These are phyloP conservation scores for Anthracocystis panici-leucophaei DNA, from an alignment of 1,284 basidiomycete species.

Conservation along the genomic window DNA sequence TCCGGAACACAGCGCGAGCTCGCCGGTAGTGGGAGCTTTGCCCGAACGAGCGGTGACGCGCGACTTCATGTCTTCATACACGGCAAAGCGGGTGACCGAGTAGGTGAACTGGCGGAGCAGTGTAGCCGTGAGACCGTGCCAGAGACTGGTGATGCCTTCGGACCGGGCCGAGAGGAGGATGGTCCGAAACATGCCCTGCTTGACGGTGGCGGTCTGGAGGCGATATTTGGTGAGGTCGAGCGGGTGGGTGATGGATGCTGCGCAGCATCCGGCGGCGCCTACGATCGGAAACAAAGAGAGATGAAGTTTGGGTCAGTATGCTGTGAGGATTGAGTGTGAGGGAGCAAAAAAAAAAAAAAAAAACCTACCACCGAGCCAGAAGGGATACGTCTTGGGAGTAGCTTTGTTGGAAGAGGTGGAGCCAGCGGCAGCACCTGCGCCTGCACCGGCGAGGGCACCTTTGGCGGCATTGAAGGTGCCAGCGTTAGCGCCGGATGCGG, in stretches of 20 bases:
- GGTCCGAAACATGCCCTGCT: constrained; percentile 57
- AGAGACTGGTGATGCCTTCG: constrained; percentile 63
- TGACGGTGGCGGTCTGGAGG: constrained; percentile 66
- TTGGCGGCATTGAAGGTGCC: constrained; percentile 50
- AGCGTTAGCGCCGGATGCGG: constrained; percentile 27
- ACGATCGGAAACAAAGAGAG: neutral
- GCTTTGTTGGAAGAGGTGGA: constrained; percentile 25
- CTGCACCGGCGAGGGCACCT: constrained; percentile 45
- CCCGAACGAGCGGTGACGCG: constrained; percentile 29
- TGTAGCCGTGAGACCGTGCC: constrained; percentile 65
- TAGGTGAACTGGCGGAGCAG: constrained; percentile 68
- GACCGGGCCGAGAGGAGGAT: constrained; percentile 36
- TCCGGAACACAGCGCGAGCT: constrained; percentile 60
- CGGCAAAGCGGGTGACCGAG: constrained; percentile 66
- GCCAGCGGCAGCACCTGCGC: constrained; percentile 33
- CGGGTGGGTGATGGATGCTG: constrained; percentile 67
- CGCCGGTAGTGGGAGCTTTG: constrained; percentile 22
- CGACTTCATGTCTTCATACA: constrained; percentile 66
- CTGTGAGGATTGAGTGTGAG: too few species aligned
- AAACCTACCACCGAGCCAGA: constrained; percentile 65
- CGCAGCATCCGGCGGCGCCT: constrained; percentile 53
- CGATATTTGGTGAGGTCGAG: constrained; percentile 70
- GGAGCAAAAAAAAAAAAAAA: neutral
- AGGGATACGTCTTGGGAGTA: constrained; percentile 57
- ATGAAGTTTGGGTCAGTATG: neutral